Base-by-base conservation (phyloP, 441 rosid species). In the Adansonia madagascariensis region DNA sequence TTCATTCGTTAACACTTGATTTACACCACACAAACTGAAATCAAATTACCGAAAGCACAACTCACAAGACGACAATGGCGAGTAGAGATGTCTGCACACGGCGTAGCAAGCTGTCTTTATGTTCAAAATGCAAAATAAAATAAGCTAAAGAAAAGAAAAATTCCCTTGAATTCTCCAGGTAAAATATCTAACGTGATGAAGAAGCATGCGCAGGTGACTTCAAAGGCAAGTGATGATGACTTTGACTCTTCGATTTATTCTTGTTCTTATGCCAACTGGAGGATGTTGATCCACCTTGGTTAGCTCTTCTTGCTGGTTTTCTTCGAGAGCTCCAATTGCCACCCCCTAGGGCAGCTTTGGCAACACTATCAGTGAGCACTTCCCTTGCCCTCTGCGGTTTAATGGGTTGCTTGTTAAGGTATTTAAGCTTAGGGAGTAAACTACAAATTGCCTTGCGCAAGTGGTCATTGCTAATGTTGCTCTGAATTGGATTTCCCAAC, bases 401-500 rank as follows among this genome's bases (percentile, higher is more conserved):
- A 53, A 82, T 82, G 57, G 94, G 83, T 79, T 92, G 97, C 84
- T 95, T 95, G 91, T 92, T 95, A 52, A 93, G 90, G 78, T 93
- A 93, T 24, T 80, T 86, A 2, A 95, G 82, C 87, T 92, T 92
- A 24, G 97, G 90, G 27, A 95, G 93, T 17, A 95, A 90, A 71
- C 95, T 47, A 2, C 94, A 86, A 46, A 91, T 81, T 0, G 97
- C 89, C 83, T 90, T 92, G 11, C 89, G 94, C 76, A 93, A 90
- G 84, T 91, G 97, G 22, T 95, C 97, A 1, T 93, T 93, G 1
- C 93, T 83, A 27, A 92, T 71, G 80, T 92, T 93, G 87, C 78
- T 92, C 80, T 89, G 98, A 49, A 93, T 81, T 11, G 97, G 96
- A 86, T 91, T 95, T 46, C 98, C 99, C 59, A 93, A 77, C n/a